Evolutionary conservation across 2,329 filamentous ascomycete genomes (phyloP), one percentile per base, ranked within the genome.

Genomic region (Plectosphaerella sp.): DNA sequence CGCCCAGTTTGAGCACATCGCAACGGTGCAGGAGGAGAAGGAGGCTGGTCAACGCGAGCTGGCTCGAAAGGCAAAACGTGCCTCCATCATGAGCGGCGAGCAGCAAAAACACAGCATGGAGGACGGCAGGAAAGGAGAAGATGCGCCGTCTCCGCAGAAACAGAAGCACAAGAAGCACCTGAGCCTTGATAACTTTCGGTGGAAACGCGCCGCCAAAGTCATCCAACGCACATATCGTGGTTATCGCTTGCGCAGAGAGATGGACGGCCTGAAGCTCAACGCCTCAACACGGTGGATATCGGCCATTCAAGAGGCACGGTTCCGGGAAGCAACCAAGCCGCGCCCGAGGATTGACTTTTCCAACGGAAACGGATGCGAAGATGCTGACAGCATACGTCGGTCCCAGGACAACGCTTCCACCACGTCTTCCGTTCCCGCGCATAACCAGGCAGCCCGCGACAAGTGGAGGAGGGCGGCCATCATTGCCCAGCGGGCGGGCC

Each of bases 181-280:
- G 48, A 50, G 47, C 47, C 45, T 52, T 41, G 61, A 66, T 5
- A 59, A 62, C 5, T 45, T 57, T 22, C 46, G 64, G 8, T 60
- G 58, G 25, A 63, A 68, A 24, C 70, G 73, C 48, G 83, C 83
- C 3, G 82, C 82, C 4, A 72, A 71, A 20, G 61, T 82, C 24
- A 86, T 86, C 46, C 83, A 90, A 72, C 83, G 86, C 58, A 87
- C 85, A 24, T 95, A 91, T 65, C 79, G 91, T 35, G 89, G 90
- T 6, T 89, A 95, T 67, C 79, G 88, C 50, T 78, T 82, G 47
- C 79, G 90, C 43, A 74, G 90, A 47, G 85, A 90, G 65, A 74
- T 94, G 60, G 68, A 80, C 41, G 90, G 90, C 0, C 74, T 87
- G 58, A 80, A 80, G 2, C 66, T 95, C 35, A 80, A 88, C 65